Base-by-base conservation (phyloP, 257 asterid species). In the Rubia yunnanensis region DNA sequence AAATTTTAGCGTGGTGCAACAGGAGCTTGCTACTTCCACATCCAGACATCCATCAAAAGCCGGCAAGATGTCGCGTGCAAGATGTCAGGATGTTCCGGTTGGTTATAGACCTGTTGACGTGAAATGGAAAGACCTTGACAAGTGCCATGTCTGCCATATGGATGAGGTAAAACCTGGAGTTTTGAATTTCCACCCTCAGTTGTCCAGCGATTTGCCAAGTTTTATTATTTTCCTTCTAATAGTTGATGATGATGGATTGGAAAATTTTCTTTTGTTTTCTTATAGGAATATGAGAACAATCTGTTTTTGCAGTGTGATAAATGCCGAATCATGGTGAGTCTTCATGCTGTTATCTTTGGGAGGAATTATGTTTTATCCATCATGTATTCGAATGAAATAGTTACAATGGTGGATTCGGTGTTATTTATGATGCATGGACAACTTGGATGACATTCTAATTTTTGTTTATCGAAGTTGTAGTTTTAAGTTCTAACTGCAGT, bases 91-190 rank as follows among this genome's bases (percentile, higher is more conserved):
- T 53, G 53, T 73, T 64, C 79, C 88, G 76, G 77, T 61, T 72
- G 88, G 92, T 64, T 84, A 82, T 81, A 82, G 96, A 70, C 82
- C 89, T 67, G 97, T 94, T 72, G 84, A 82, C 46, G 96, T 90
- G 75, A 89, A 81, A 52, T 94, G 99, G 99, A 86, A 84, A 69
- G 99, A 94, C 82, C 95, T 94, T 72, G 99, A 94, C 74, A 94
- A 90, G 80, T 94, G 99, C 84, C 86, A 88, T 68, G 99, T 94
- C 49, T 94, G 99, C 82, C 96, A 90, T 77, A 94, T 94, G 99
- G 99, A 94, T 65, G 99, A 94, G 95, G 99, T 92, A 46, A 68
- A 65, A 68, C 35, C 76, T 70, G 18, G 65, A 60, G 54, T 39
- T 64, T 67, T 69, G 64, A 65, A 32, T 10, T 58, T 46, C 27